These are phyloP conservation scores for Colletotrichum agaves DNA, from an alignment of 2,329 filamentous ascomycete genomes.

Conservation along the genomic window DNA sequence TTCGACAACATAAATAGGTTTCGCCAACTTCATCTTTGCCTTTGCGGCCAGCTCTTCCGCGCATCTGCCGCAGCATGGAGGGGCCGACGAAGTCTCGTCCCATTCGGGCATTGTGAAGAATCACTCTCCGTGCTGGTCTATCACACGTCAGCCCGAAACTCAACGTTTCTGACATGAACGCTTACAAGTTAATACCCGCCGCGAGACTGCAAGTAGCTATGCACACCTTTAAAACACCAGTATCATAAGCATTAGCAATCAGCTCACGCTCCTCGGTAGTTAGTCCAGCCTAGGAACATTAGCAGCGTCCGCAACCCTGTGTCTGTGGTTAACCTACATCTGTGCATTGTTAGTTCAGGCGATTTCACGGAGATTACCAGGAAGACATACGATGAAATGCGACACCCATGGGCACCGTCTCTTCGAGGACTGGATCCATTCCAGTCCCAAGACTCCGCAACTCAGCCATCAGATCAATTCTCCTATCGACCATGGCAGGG, in stretches of 20 bases:
- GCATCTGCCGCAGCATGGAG: conserved; percentile 84
- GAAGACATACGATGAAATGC: conserved; percentile 76
- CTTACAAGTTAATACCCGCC: conserved; percentile 80
- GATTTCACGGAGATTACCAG: conserved; percentile 24
- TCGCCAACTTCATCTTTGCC: conserved; percentile 82
- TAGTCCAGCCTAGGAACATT: conserved; percentile 65
- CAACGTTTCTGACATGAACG: neutral
- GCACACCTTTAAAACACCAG: conserved; percentile 74
- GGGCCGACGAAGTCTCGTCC: conserved; percentile 81
- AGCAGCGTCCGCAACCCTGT: conserved; percentile 32
- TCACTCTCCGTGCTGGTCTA: conserved; percentile 74
- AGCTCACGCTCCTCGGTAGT: conserved; percentile 81
- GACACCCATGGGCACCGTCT: conserved; percentile 73
- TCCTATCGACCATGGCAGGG: conserved; percentile 61
- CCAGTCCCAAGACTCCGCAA: conserved; percentile 73
- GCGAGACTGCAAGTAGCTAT: conserved; percentile 83
- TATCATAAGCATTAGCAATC: conserved; percentile 76
- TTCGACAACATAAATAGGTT: conserved; percentile 79
- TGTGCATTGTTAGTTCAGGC: conserved; percentile 36
- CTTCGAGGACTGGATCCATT: conserved; percentile 72
- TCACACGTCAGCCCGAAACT: conserved; percentile 28
- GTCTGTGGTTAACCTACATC: conserved; percentile 47
- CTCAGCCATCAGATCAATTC: conserved; percentile 73
- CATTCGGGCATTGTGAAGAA: conserved; percentile 80
- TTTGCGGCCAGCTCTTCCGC: conserved; percentile 80